Evolutionary conservation across 1,284 basidiomycete genomes (phyloP).

Genomic region (Pseudozyma sp.): DNA sequence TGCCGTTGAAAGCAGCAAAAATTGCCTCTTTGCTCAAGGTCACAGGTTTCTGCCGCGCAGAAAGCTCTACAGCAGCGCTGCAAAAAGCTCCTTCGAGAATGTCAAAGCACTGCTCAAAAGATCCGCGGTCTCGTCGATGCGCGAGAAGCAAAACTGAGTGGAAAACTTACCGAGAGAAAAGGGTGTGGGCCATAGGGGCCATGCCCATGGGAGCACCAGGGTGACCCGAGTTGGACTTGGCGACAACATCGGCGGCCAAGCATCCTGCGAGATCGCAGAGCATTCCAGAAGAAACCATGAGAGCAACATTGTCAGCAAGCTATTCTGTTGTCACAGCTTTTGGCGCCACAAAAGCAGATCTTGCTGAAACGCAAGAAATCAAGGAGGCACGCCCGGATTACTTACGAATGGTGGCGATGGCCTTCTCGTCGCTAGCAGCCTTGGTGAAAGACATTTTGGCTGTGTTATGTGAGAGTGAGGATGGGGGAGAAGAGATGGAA

Average conservation of each 20-base stretch:
- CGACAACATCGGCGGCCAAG: conserved; percentile 61
- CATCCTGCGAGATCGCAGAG: conserved; percentile 27
- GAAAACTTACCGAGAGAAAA: conserved; percentile 78
- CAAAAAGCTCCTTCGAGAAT: not conserved
- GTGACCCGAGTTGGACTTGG: conserved; percentile 78
- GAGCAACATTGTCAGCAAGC: conserved; percentile 3
- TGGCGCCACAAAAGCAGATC: no score
- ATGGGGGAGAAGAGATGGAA: conserved; percentile 1
- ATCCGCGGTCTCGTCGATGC: not conserved
- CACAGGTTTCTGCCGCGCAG: not conserved
- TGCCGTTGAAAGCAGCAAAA: not conserved
- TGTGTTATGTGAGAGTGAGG: conserved; percentile 3
- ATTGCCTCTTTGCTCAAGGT: not conserved
- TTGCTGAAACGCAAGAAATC: not conserved
- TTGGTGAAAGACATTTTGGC: conserved; percentile 55
- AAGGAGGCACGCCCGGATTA: conserved; percentile 8
- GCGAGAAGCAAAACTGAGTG: not conserved
- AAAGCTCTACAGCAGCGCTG: not conserved
- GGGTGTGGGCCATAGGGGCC: conserved; percentile 87
- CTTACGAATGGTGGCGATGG: conserved; percentile 63
- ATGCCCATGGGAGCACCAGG: conserved; percentile 75
- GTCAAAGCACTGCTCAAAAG: not conserved
- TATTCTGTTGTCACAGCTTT: not conserved
- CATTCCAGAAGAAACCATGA: not conserved
- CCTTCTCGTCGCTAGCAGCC: conserved; percentile 57